Evolutionary conservation across 1,284 basidiomycete genomes (phyloP), one percentile per base, ranked within the genome.

Genomic region (Peniophora sp.): DNA sequence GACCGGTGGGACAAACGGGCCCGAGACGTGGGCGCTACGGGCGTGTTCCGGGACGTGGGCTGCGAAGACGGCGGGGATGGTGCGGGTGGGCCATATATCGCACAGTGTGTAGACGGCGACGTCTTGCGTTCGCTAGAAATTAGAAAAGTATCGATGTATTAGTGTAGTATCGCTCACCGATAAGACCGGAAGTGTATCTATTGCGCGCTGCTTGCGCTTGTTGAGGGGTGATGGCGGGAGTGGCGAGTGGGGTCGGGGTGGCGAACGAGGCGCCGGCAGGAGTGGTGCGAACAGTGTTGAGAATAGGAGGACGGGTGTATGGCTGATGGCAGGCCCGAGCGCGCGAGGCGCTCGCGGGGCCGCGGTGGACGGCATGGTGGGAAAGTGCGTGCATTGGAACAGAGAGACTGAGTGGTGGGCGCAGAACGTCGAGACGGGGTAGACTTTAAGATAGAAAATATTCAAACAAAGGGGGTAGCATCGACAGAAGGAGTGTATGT

Each of bases 31-130:
- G 54, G 48, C 49, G 58, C 56, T 52, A 45, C 52, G 25, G 63
- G 53, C 12, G 67, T 61, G 25, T 60, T 56, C 23, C 69, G 63
- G 32, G 63, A 64, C 11, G 65, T 59, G 14, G 75, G 73, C 1
- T 71, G 71, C 49, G 75, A 86, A 89, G 23, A 77, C 72, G 23
- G 60, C 49, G 1, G 87, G 86, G 39, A 89, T 83, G 59, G 84
- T 78, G 60, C 87, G 78, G 2, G 79, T 78, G 46, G 72, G 79
- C 86, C 86, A 89, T 64, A 86, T 83, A 57, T 89, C 83, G 61
- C 75, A 80, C 50, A 89, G 65, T 5, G 77, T 81, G 61, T 82
- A 83, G 53, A 89, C 78, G 43, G 86, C 79, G 79, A 87, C 82
- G 71, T 89, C 85, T 89, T 64, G 55, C 49, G 46, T 20, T 44